These are phyloP conservation scores for Kwoniella shivajii DNA, from an alignment of 1,284 basidiomycete genomes.

Conservation along the genomic window DNA sequence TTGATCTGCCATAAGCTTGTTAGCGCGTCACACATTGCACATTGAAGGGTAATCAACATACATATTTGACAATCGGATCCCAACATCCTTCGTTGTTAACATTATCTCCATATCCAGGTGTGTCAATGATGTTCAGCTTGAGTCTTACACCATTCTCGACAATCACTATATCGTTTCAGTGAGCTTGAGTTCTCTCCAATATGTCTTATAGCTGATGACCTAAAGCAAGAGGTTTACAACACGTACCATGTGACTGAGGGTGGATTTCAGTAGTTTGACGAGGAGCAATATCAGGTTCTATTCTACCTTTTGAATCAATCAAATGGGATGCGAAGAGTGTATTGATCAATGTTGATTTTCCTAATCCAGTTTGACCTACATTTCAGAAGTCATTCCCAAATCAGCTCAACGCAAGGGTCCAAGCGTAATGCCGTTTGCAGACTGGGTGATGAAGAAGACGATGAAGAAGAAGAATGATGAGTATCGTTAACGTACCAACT, in stretches of 20 bases:
- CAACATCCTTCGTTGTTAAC: conserved; percentile 99
- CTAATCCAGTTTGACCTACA: conserved; percentile 93
- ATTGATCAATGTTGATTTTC: conserved; percentile 98
- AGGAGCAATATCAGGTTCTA: conserved; percentile 81
- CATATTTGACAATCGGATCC: conserved; percentile 99
- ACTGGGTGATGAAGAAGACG: too few species aligned
- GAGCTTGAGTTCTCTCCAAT: neutral
- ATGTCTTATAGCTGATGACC: neutral
- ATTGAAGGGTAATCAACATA: conserved; percentile 44
- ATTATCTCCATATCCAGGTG: conserved; percentile 97
- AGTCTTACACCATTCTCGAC: conserved; percentile 95
- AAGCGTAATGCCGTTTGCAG: neutral
- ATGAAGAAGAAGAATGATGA: neutral
- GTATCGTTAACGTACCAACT: conserved; percentile 67
- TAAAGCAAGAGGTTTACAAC: neutral
- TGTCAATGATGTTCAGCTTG: conserved; percentile 97
- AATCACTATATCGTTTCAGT: conserved; percentile 66
- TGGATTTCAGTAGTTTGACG: conserved; percentile 97
- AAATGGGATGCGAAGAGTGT: conserved; percentile 98
- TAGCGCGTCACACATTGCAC: neutral
- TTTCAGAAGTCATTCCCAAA: too few species aligned
- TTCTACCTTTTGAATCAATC: conserved; percentile 94
- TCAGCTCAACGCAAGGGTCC: neutral
- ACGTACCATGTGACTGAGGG: conserved; percentile 87
- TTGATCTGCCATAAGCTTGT: conserved; percentile 53